Conservation (phyloP, 345 rosid species). For the Erysimum cheiranthoides region DNA sequence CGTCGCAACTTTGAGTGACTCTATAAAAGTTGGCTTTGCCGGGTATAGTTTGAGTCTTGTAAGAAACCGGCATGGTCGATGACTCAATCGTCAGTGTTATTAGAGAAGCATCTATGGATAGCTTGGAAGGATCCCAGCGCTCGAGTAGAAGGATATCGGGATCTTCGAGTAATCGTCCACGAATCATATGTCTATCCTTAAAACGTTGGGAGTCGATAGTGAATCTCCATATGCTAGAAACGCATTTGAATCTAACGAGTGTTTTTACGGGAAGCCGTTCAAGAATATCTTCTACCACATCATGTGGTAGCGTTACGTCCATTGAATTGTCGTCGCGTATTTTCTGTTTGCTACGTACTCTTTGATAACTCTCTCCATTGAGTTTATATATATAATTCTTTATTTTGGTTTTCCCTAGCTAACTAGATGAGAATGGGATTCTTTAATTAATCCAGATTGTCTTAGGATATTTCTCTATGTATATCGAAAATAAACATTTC, state of each 20-base stretch:
- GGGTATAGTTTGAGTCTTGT: not conserved
- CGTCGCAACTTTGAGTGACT: not conserved
- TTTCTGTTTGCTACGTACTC: not conserved
- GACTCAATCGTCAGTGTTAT: not conserved
- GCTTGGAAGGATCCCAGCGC: not conserved
- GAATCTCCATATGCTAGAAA: not conserved
- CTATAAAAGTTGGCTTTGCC: not conserved
- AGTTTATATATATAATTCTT: not conserved
- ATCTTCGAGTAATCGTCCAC: not conserved
- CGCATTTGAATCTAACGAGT: not conserved
- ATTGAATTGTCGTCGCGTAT: not conserved
- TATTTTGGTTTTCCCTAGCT: not conserved
- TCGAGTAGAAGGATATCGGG: not conserved
- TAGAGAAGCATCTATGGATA: not conserved
- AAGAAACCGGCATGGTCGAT: not conserved
- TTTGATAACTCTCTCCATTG: not conserved
- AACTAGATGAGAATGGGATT: not conserved
- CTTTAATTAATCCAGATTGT: not conserved
- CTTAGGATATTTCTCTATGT: too few relatives aligned
- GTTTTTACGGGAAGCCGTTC: not conserved
- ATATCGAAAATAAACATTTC: too few relatives aligned
- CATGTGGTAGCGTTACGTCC: not conserved
- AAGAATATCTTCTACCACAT: slow-evolving; percentile 3
- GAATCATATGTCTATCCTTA: not conserved
- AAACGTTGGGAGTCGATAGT: not conserved